Conservation (phyloP, 441 rosid species). For the Populus hybrid region DNA sequence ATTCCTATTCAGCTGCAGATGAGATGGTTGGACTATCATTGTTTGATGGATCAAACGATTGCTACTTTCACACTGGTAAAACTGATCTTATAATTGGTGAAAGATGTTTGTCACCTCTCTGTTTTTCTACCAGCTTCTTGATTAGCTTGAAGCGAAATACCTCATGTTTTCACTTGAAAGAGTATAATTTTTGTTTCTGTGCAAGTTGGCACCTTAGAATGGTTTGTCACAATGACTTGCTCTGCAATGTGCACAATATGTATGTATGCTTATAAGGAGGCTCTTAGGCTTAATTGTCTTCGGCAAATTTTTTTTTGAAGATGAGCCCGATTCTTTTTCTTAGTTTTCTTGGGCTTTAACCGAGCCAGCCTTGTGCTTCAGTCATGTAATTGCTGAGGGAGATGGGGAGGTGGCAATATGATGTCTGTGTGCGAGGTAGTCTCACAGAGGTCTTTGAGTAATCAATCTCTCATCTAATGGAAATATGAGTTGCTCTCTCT, state of each 20-base stretch:
- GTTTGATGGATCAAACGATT: slow-evolving; percentile 96
- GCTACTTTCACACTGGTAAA: slow-evolving; percentile 90
- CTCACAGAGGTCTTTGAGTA: too few relatives aligned
- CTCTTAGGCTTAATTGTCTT: not conserved
- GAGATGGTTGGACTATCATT: slow-evolving; percentile 93
- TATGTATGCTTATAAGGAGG: not conserved
- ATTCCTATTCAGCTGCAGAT: slow-evolving; percentile 96
- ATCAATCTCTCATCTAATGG: too few relatives aligned
- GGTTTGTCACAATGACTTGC: not conserved
- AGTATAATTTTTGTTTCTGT: not conserved
- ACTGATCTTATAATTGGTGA: not conserved
- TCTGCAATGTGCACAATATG: not conserved
- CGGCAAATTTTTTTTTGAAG: not conserved
- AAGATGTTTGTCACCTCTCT: not conserved
- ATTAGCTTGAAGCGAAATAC: not conserved
- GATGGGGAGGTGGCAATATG: not conserved
- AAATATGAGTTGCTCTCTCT: too few relatives aligned
- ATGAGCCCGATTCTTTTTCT: not conserved
- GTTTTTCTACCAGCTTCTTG: slow-evolving; percentile 5
- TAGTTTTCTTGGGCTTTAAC: not conserved
- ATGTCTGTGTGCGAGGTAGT: too few relatives aligned
- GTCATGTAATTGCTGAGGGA: not conserved
- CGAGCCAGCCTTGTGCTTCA: not conserved
- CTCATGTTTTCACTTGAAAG: not conserved
- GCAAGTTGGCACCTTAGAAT: not conserved